phyloP scores from a whole-genome alignment of 2,329 filamentous ascomycete genomes.

The Aspergillus ruber region DNA sequence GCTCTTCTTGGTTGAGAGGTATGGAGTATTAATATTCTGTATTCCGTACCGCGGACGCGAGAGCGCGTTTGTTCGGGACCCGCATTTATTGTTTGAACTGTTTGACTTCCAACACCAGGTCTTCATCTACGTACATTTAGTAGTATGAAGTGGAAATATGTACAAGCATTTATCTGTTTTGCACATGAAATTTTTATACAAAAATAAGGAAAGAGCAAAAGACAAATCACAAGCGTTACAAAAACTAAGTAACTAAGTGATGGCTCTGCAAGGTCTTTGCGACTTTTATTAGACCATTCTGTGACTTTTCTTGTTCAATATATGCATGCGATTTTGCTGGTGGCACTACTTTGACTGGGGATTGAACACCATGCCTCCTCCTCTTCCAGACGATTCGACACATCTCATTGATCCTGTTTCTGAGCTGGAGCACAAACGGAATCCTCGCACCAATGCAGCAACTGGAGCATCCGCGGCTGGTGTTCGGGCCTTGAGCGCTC shows the following conservation, averaged over 20 bases:
- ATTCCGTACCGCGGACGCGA: neutral
- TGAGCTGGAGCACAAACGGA: slow-evolving; percentile 24
- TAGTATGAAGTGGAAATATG: no score
- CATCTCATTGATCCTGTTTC: slow-evolving; percentile 8
- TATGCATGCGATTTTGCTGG: neutral
- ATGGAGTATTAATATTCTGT: neutral
- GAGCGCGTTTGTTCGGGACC: slow-evolving; percentile 2
- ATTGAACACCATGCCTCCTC: neutral
- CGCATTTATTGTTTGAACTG: slow-evolving; percentile 12
- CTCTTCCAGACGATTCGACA: slow-evolving; percentile 6
- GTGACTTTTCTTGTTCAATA: neutral
- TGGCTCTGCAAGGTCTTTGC: no score
- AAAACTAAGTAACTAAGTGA: no score
- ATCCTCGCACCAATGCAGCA: slow-evolving; percentile 53
- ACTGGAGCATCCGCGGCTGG: slow-evolving; percentile 79
- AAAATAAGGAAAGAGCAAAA: no score
- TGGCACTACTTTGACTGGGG: neutral
- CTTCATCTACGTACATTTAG: no score
- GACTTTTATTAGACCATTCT: no score
- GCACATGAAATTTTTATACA: neutral
- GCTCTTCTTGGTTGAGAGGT: neutral
- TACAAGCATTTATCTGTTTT: neutral
- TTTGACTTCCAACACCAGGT: slow-evolving; percentile 7
- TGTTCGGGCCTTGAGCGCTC: slow-evolving; percentile 74
- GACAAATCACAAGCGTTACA: no score